phyloP scores from a whole-genome alignment of 2,329 filamentous ascomycete species.

The Fusarium sp. region DNA sequence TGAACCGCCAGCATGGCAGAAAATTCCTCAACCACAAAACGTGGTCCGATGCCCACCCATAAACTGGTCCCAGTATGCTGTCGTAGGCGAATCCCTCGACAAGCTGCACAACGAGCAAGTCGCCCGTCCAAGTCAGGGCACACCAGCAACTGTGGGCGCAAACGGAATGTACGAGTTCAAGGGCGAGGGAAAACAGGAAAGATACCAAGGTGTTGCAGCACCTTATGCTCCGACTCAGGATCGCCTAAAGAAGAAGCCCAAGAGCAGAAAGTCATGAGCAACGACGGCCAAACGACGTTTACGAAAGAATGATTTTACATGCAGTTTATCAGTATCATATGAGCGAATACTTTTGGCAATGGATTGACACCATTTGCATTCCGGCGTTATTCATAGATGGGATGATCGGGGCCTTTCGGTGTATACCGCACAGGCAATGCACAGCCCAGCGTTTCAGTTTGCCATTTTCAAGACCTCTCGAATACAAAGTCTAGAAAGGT shows the following conservation, averaged over 20 bases:
- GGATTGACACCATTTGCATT: constrained; percentile 9
- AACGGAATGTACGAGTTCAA: constrained; percentile 64
- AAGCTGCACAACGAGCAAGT: constrained; percentile 85
- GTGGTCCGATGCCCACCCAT: constrained; percentile 87
- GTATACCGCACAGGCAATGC: constrained; percentile 13
- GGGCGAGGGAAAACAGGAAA: constrained; percentile 57
- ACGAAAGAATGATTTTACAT: constrained; percentile 22
- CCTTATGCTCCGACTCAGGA: constrained; percentile 67
- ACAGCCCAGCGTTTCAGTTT: constrained; percentile 4
- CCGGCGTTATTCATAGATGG: constrained; percentile 32
- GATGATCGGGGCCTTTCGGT: constrained; percentile 10
- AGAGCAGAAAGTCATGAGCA: constrained; percentile 47
- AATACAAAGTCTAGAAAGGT: neutral
- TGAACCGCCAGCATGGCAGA: constrained; percentile 62
- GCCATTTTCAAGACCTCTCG: neutral
- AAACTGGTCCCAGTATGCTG: constrained; percentile 94
- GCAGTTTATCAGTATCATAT: constrained; percentile 4
- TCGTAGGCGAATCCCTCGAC: constrained; percentile 83
- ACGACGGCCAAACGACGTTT: constrained; percentile 18
- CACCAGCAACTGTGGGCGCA: constrained; percentile 57
- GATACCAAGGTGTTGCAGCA: constrained; percentile 64
- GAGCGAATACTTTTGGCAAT: constrained; percentile 19
- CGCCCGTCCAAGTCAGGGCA: constrained; percentile 68
- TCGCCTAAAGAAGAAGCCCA: constrained; percentile 55
- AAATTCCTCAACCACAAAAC: constrained; percentile 81